A percentile compares a stretch with the other conserved stretches of the same genome.
Evolutionary conservation across 768 basidiomycete species (phyloP).

Genomic region (Tubosaeta brunneosetosa): DNA sequence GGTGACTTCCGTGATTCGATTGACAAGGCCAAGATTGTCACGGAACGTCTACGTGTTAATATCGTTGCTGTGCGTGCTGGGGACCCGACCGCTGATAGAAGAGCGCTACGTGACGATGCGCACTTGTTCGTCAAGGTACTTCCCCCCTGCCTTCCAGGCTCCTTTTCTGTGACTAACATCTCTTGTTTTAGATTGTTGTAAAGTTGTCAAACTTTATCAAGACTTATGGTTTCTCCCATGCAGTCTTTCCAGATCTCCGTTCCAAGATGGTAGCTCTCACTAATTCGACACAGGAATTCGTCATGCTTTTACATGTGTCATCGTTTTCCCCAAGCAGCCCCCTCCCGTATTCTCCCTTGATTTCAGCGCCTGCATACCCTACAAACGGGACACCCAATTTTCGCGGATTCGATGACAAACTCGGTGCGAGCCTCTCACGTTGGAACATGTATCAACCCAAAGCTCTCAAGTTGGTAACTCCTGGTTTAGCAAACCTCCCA

Average conservation of each 20-base stretch:
- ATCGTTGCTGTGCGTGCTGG: conserved; percentile 56
- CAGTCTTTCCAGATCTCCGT: conserved; percentile 59
- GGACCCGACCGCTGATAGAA: conserved; percentile 51
- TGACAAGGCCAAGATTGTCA: conserved; percentile 58
- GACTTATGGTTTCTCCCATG: conserved; percentile 48
- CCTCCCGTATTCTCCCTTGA: conserved; percentile 59
- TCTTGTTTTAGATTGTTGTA: conserved; percentile 56
- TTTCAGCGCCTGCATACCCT: conserved; percentile 24
- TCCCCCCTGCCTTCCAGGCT: neutral
- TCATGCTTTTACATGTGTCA: conserved; percentile 81
- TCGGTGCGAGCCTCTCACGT: conserved; percentile 53
- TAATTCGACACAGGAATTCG: conserved; percentile 82
- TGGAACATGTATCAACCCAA: conserved; percentile 50
- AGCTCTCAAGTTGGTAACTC: conserved; percentile 34
- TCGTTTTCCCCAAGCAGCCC: conserved; percentile 62
- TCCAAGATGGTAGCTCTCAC: conserved; percentile 72
- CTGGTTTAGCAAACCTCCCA: conserved; percentile 34
- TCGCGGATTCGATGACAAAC: conserved; percentile 40
- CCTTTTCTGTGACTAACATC: conserved; percentile 5
- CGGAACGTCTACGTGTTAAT: conserved; percentile 55
- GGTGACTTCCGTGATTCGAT: conserved; percentile 51
- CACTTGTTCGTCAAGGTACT: conserved; percentile 79
- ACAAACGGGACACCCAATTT: conserved; percentile 7
- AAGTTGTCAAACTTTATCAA: conserved; percentile 73
- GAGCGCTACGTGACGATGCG: conserved; percentile 68